These are phyloP conservation scores for Colletotrichum karsti DNA, from an alignment of 2,329 filamentous ascomycete species.

Conservation along the genomic window DNA sequence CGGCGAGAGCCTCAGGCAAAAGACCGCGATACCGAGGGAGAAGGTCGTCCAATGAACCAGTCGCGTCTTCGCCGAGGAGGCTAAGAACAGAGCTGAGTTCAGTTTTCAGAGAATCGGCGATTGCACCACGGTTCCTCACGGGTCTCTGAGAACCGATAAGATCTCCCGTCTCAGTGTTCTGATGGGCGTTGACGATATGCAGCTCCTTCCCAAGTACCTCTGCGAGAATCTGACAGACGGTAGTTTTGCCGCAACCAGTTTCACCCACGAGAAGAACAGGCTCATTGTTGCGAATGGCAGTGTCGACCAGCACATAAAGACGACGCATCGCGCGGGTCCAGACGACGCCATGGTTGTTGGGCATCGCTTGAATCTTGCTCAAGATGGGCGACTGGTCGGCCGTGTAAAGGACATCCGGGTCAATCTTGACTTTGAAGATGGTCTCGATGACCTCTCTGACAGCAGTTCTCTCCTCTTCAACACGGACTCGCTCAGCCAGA, in stretches of 20 bases:
- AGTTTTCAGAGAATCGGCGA: conserved; percentile 71
- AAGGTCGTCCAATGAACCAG: conserved; percentile 61
- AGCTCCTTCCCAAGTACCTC: conserved; percentile 80
- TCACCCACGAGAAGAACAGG: conserved; percentile 95
- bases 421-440: conserved; percentile 86
- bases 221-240: conserved; percentile 90
- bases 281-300: conserved; percentile 89
- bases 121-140: conserved; percentile 81
- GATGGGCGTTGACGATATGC: conserved; percentile 94
- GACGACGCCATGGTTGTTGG: conserved; percentile 74
- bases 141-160: conserved; percentile 95
- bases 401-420: conserved; percentile 78
- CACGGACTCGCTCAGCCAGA: conserved; percentile 92
- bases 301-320: conserved; percentile 87
- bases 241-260: conserved; percentile 97
- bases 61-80: conserved; percentile 46
- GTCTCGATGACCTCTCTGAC: conserved; percentile 91
- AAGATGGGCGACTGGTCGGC: conserved; percentile 65
- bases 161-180: conserved; percentile 97
- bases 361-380: conserved; percentile 51
- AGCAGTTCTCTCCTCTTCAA: conserved; percentile 82
- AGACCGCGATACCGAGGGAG: conserved; percentile 67
- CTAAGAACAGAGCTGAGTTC: conserved; percentile 63
- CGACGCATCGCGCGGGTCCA: conserved; percentile 97
- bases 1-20: conserved; percentile 48